phyloP scores from a whole-genome alignment of 192 early-diverging fungal genomes.

The Rhizoclosmatium sp. region DNA sequence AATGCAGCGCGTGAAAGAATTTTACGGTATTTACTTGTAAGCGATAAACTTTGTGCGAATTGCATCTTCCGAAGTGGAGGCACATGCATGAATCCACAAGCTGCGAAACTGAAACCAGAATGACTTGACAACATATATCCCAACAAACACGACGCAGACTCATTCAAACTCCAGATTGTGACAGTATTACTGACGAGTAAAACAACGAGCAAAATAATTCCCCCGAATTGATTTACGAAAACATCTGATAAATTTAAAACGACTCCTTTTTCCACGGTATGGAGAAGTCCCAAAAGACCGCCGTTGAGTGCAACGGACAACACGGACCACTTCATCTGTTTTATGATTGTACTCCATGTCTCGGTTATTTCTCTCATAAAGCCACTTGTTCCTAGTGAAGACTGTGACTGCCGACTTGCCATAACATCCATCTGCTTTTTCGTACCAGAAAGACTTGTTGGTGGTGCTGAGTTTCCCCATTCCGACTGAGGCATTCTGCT shows the following conservation, averaged over 20 bases:
- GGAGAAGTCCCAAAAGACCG: background rate
- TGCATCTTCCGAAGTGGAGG: background rate
- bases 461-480: too few relatives aligned
- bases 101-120: conserved; percentile 15
- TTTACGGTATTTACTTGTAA: conserved; percentile 4
- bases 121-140: background rate
- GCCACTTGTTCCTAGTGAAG: background rate
- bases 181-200: conserved; percentile 15
- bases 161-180: conserved; percentile 20
- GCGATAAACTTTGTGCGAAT: background rate
- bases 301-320: conserved; percentile 12
- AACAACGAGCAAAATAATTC: conserved; percentile 11
- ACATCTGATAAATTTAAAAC: background rate
- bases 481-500: too few relatives aligned
- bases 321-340: background rate
- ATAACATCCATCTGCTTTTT: too few relatives aligned
- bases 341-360: conserved; percentile 8
- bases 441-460: too few relatives aligned
- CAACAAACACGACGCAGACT: background rate
- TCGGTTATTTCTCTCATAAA: conserved; percentile 9
- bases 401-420: too few relatives aligned
- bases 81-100: conserved; percentile 19
- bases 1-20: background rate
- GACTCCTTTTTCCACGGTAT: background rate
- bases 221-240: conserved; percentile 12